Conservation (phyloP, 352 stramenopile species). For the Globisporangium cederbergense region DNA sequence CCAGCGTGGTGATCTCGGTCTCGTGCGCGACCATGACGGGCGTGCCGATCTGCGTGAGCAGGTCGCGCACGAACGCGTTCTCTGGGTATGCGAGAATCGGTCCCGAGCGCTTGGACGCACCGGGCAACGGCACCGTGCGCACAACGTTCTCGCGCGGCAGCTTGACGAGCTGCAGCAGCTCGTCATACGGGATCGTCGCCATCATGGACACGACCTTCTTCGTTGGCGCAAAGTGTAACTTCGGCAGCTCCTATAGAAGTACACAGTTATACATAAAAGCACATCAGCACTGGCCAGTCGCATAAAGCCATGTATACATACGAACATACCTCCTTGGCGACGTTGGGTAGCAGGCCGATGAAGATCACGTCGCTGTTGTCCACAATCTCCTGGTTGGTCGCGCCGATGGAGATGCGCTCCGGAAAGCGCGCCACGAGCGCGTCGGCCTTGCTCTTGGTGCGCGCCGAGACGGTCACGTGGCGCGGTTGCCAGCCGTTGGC, state of each 20-base stretch:
- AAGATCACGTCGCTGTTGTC: slow-evolving; percentile 83
- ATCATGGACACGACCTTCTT: slow-evolving; percentile 86
- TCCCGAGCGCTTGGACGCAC: slow-evolving; percentile 66
- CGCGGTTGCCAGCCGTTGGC: slow-evolving; percentile 72
- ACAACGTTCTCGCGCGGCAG: slow-evolving; percentile 73
- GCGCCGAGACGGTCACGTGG: slow-evolving; percentile 66
- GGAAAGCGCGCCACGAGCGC: slow-evolving; percentile 71
- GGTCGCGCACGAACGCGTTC: slow-evolving; percentile 58
- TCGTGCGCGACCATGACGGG: slow-evolving; percentile 80
- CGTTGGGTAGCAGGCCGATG: slow-evolving; percentile 69
- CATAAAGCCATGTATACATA: background rate
- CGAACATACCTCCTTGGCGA: slow-evolving; percentile 39
- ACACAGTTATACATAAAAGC: slow-evolving; percentile 8
- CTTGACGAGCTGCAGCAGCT: slow-evolving; percentile 67
- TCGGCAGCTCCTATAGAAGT: slow-evolving; percentile 48
- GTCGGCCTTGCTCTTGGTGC: slow-evolving; percentile 73
- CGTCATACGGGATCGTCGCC: slow-evolving; percentile 85
- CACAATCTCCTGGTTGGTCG: slow-evolving; percentile 79
- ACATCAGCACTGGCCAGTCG: background rate
- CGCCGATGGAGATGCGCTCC: slow-evolving; percentile 52
- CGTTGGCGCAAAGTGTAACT: slow-evolving; percentile 55
- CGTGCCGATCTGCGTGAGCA: slow-evolving; percentile 77
- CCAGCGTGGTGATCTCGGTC: slow-evolving; percentile 78
- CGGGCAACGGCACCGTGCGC: slow-evolving; percentile 73
- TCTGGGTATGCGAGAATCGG: slow-evolving; percentile 80